These are phyloP conservation scores for Capsicum baccatum DNA, from an alignment of 257 asterid species.

Conservation along the genomic window DNA sequence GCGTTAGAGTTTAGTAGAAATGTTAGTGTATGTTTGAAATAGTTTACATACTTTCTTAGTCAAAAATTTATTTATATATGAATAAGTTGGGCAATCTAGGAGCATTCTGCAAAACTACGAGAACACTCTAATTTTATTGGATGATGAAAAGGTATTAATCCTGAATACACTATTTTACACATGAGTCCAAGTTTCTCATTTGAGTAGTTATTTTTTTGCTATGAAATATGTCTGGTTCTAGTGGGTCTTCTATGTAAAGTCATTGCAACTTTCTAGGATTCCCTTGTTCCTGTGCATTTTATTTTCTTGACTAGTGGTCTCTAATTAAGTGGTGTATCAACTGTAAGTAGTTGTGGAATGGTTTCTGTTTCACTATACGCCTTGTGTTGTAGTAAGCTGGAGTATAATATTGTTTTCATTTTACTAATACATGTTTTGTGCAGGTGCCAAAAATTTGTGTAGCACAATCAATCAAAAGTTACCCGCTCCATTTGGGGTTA, in stretches of 20 bases:
- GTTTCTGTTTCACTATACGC: conserved; percentile 19
- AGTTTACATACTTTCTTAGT: conserved; percentile 12
- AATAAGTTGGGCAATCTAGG: conserved; percentile 18
- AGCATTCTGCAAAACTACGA: conserved; percentile 61
- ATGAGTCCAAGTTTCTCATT: conserved; percentile 17
- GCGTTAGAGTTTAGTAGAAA: neutral
- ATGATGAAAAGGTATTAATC: conserved; percentile 68
- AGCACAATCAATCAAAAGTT: conserved; percentile 58
- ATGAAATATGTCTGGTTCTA: conserved; percentile 4
- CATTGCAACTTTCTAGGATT: conserved; percentile 1
- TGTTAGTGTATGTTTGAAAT: neutral
- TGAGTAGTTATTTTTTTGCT: conserved; percentile 17
- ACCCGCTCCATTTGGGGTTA: conserved; percentile 83
- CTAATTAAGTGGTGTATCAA: conserved; percentile 18
- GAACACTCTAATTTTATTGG: conserved; percentile 60
- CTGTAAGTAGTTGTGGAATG: neutral
- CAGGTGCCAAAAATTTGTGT: conserved; percentile 75
- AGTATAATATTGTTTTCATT: neutral
- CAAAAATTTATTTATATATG: neutral
- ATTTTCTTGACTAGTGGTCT: conserved; percentile 15
- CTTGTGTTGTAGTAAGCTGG: neutral
- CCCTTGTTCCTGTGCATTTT: neutral
- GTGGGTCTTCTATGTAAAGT: neutral
- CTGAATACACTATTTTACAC: neutral
- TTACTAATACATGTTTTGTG: conserved; percentile 20